Base-by-base conservation (phyloP, 2,329 filamentous ascomycete genomes). In the Cladosporium sp. region DNA sequence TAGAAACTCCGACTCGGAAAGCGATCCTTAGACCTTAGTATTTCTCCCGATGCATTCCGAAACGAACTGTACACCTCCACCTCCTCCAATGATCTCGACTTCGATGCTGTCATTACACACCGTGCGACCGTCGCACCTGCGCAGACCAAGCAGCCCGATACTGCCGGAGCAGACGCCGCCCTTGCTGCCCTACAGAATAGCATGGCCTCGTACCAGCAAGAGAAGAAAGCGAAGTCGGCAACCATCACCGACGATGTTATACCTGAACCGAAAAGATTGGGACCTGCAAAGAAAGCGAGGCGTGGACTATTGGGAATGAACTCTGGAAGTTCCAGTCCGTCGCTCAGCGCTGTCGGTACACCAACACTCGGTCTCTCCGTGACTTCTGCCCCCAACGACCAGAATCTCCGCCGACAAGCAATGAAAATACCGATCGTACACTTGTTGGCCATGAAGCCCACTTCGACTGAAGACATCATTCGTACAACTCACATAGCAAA, bases 151-250 rank as follows among this genome's bases (percentile, higher is more conserved):
- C 49, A 64, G 41, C 81, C 75, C 6, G 83, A 80, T 41, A 85
- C 83, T 52, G 83, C 84, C 32, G 84, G 83, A 68, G 83, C 83
- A 47, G 87, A 89, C 74, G 83, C 84, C 67, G 87, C 87, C 32
- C 76, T 89, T 75, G 85, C 85, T 63, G 83, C 82, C 47, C 79
- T 89, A 64, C 83, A 87, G 75, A 85, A 81, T 74, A 87, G 81
- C 72, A 80, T 89, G 74, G 87, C 83, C 67, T 83, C 85, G 26
- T 82, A 86, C 61, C 81, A 87, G 72, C 81, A 87, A 72, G 82
- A 86, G 69, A 88, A 87, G 76, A 83, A 87, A 75, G 86, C 86
- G 44, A 87, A 86, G 74, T 73, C 75, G 32, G 68, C 74, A 52
- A 75, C 74, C 67, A 74, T 76, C 55, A 73, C 71, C 68, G 73